Evolutionary conservation across 2,329 filamentous ascomycete species (phyloP), one percentile per base, ranked within the genome.

Genomic region (Colletotrichum sidae): DNA sequence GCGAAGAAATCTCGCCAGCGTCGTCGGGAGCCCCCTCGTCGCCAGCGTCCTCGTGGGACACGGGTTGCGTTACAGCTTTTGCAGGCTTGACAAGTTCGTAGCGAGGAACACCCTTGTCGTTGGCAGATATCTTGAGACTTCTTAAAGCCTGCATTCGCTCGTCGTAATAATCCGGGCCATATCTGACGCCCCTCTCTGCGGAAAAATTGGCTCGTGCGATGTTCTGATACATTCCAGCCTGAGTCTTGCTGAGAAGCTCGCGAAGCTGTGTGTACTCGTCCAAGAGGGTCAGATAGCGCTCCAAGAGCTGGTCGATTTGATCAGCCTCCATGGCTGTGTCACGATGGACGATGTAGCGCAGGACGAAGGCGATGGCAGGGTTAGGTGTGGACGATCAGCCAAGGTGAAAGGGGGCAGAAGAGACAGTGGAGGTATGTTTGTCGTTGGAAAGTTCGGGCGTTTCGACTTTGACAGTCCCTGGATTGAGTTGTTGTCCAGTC

Each of bases 181-280:
- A 94, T 46, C 87, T 82, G 67, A 87, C 75, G 38, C 89, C 86
- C 11, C 86, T 81, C 72, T 87, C 83, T n/a, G 86, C 87, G 35
- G 86, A 81, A 77, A 92, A 94, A 78, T 94, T 93, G 67, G 92
- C 92, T 62, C 91, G 86, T n/a, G 92, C 90, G 45, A 94, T 81
- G 69, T 81, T 78, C 60, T 86, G 84, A 72, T 83, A 86, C 68
- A 91, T 83, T 55, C 79, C 78, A 17, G 84, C 79, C 68, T 92
- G 85, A 17, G 86, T 77, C 11, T 75, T 72, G 47, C 81, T 80
- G 42, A 94, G 82, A 47, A 83, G 74, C 34, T 79, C 73, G 65
- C 87, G 86, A 3, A 91, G 83, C 17, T 76, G 75, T 11, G 87
- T 86, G 79, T 94, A 94, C 71, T 88, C 80, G 74, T 94, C 84